These are phyloP conservation scores for Crepidotus variabilis DNA, from an alignment of 768 basidiomycete species.

Conservation along the genomic window DNA sequence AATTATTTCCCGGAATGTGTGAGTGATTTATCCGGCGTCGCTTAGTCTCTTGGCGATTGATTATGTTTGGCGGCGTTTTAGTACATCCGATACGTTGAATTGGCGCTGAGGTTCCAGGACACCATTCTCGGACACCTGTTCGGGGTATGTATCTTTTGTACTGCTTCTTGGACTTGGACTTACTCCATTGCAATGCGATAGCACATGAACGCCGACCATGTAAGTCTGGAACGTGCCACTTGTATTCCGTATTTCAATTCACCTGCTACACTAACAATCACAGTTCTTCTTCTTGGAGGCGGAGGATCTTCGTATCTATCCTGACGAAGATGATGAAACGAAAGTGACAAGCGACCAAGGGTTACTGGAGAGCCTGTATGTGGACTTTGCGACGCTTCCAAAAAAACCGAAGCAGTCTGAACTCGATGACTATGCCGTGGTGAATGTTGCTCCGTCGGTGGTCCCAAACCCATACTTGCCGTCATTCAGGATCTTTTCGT, in stretches of 20 bases:
- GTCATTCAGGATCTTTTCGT: constrained; percentile 74
- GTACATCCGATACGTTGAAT: constrained; percentile 68
- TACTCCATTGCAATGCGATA: constrained; percentile 21
- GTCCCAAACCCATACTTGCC: constrained; percentile 88
- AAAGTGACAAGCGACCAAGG: constrained; percentile 22
- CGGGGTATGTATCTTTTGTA: constrained; percentile 45
- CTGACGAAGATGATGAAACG: constrained; percentile 20
- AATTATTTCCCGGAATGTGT: constrained; percentile 88
- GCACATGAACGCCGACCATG: constrained; percentile 87
- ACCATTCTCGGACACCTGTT: constrained; percentile 84
- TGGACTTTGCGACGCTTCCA: constrained; percentile 65
- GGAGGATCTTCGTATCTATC: constrained; percentile 46
- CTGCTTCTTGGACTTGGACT: constrained; percentile 5
- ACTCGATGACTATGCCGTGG: constrained; percentile 64
- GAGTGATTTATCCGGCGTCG: constrained; percentile 24
- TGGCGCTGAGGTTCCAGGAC: constrained; percentile 82
- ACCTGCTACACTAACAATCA: constrained; percentile 12
- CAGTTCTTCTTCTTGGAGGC: constrained; percentile 58
- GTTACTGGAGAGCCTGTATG: constrained; percentile 54
- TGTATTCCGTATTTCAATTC: not conserved
- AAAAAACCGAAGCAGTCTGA: constrained; percentile 45
- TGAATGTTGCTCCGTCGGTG: constrained; percentile 79
- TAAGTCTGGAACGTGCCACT: constrained; percentile 25
- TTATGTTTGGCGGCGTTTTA: constrained; percentile 18
- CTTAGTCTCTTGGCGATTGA: constrained; percentile 4